A percentile compares a stretch with the other conserved stretches of the same genome.
Evolutionary conservation across 345 rosid genomes (phyloP).

Genomic region (Lumnitzera racemosa): DNA sequence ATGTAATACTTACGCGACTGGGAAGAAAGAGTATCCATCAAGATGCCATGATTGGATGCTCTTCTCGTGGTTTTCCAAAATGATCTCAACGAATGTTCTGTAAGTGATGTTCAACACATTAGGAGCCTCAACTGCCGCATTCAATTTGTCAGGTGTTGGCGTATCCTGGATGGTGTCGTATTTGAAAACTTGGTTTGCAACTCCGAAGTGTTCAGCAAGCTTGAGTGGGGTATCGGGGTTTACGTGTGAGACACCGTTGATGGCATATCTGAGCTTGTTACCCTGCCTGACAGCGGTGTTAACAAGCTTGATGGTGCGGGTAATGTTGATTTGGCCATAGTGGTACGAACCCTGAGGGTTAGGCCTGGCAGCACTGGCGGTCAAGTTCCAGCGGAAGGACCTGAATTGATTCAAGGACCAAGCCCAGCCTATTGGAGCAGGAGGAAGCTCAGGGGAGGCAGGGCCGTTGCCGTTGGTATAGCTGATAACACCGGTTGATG

Average conservation of each 20-base stretch:
- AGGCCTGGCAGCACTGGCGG: slow-evolving; percentile 43
- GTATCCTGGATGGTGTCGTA: slow-evolving; percentile 12
- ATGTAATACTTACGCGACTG: slow-evolving; percentile 8
- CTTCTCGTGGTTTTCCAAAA: slow-evolving; percentile 23
- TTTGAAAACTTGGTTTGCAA: slow-evolving; percentile 11
- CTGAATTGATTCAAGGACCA: slow-evolving; percentile 1
- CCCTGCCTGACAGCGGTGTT: slow-evolving; percentile 3
- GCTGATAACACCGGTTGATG: not conserved
- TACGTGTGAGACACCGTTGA: slow-evolving; percentile 19
- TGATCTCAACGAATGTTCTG: slow-evolving; percentile 19
- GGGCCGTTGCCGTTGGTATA: not conserved
- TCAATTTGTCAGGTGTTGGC: not conserved
- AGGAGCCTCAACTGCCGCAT: not conserved
- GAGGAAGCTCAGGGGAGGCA: not conserved
- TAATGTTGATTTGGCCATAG: slow-evolving; percentile 27
- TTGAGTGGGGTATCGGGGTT: slow-evolving; percentile 14
- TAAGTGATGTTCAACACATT: slow-evolving; percentile 15
- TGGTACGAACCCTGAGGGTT: slow-evolving; percentile 49
- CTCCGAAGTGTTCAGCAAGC: slow-evolving; percentile 16
- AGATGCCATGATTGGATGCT: slow-evolving; percentile 19
- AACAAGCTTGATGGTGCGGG: slow-evolving; percentile 19
- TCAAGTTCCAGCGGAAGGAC: slow-evolving; percentile 27
- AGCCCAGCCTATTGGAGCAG: not conserved
- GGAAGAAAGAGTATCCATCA: slow-evolving; percentile 18
- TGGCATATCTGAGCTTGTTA: slow-evolving; percentile 12